Evolutionary conservation across 106 monocot species (phyloP), one percentile per base, ranked within the genome.

Genomic region (Acorus gramineus): DNA sequence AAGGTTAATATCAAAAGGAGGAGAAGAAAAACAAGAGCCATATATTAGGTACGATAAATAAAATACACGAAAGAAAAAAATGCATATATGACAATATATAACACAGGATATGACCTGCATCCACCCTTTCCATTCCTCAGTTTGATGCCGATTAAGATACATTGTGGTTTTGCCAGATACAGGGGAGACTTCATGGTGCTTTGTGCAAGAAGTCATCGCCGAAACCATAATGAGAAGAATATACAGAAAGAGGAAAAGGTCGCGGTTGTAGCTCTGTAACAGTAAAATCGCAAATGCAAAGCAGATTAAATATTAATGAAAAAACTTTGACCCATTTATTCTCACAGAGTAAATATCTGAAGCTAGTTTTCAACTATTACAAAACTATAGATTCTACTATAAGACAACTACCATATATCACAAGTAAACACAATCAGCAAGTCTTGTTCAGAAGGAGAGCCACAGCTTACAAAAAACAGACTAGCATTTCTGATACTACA

Each of bases 111-210:
- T 28, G 1, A 28, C 79, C 80, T 80, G 80, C 81, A 81, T 76
- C 81, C 76, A 76, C 58, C 76, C 81, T 56, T 69, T 81, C 81
- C 81, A 81, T 69, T 81, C 81, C 55, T 81, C 81, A 12, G 81
- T 81, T 66, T 81, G 81, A 68, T 81, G 76, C 50, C 81, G 72
- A 65, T 81, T 81, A 46, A 81, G 61, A 60, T 81, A 81, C 49
- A 81, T 68, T 61, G 76, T 72, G 66, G 81, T 51, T 51, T 81
- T 81, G 6, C 76, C 81, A 7, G 81, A 81, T 43, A 81, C 76
- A 14, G 76, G 72, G 64, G 81, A 81, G 49, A 72, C 76, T 59
- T 81, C 81, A 69, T 73, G 52, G 56, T 76, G 81, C 72, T 73
- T 81, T 56, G 68, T 81, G 10, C 76, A 68, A 69, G 81, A 81